These are phyloP conservation scores for Boletales sp. DNA, from an alignment of 768 basidiomycete species.

Conservation along the genomic window DNA sequence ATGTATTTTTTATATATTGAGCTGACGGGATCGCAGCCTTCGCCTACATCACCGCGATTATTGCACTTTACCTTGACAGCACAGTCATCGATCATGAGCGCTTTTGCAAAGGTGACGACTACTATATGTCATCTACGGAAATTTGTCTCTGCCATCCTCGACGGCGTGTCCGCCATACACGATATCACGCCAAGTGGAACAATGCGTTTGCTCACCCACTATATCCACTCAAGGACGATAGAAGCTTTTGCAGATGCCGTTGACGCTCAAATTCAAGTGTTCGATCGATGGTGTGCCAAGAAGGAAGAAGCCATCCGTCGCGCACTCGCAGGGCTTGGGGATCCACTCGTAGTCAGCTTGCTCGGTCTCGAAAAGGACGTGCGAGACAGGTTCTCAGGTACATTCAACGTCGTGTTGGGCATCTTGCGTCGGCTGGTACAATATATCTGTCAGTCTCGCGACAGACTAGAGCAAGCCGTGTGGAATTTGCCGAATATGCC, in stretches of 20 bases:
- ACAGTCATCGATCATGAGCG: constrained; percentile 59
- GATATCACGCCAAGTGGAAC: constrained; percentile 22
- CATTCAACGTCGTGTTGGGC: constrained; percentile 54
- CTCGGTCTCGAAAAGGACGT: constrained; percentile 60
- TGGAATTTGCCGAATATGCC: constrained; percentile 42
- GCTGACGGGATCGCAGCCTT: constrained; percentile 35
- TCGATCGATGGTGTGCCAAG: constrained; percentile 69
- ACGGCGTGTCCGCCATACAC: constrained; percentile 20
- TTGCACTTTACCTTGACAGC: constrained; percentile 65
- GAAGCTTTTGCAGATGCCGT: constrained; percentile 82
- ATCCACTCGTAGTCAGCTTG: constrained; percentile 53
- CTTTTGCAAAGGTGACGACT: constrained; percentile 58
- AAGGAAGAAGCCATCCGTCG: constrained; percentile 64
- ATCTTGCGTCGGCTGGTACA: constrained; percentile 38
- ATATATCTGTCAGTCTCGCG: constrained; percentile 27
- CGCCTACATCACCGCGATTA: constrained; percentile 52
- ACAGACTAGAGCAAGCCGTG: constrained; percentile 29
- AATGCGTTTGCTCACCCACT: constrained; percentile 21
- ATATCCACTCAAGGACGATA: constrained; percentile 50
- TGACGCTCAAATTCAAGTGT: constrained; percentile 50
- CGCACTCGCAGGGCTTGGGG: constrained; percentile 48
- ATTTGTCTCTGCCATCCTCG: constrained; percentile 52
- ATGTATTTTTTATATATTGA: background rate
- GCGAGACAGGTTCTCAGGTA: constrained; percentile 51
- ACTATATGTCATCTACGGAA: constrained; percentile 58